phyloP scores from a whole-genome alignment of 805 yeast species.

The Candida odintsovae region DNA sequence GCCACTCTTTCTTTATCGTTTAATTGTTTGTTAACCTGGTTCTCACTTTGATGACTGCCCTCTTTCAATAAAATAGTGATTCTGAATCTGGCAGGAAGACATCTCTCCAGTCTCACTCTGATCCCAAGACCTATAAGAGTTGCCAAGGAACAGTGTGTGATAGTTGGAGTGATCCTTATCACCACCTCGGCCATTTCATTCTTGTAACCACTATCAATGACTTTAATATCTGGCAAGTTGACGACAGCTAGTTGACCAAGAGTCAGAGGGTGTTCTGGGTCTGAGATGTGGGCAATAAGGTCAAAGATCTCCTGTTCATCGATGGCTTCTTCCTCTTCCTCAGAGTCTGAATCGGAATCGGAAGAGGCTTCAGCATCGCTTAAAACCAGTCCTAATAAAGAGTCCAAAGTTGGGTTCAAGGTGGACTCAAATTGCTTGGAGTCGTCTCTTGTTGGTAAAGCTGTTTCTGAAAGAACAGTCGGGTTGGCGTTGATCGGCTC shows the following conservation, averaged over 20 bases:
- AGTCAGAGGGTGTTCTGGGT: conserved; percentile 96
- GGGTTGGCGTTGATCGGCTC: conserved; percentile 93
- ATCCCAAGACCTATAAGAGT: conserved; percentile 94
- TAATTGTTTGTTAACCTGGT: conserved; percentile 92
- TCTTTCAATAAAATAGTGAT: conserved; percentile 75
- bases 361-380: neutral
- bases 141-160: conserved; percentile 95
- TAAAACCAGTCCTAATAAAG: conserved; percentile 7
- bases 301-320: conserved; percentile 91
- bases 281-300: conserved; percentile 78
- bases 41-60: conserved; percentile 94
- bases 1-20: conserved; percentile 97
- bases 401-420: conserved; percentile 16
- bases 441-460: conserved; percentile 64
- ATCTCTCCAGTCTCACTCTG: conserved; percentile 83
- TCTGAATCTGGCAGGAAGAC: conserved; percentile 80
- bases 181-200: conserved; percentile 64
- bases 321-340: conserved; percentile 41
- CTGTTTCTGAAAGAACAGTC: conserved; percentile 65
- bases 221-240: conserved; percentile 72
- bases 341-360: conserved; percentile 21
- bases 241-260: conserved; percentile 94
- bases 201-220: conserved; percentile 49
- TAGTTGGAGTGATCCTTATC: conserved; percentile 91
- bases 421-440: conserved; percentile 8